Evolutionary conservation across 768 basidiomycete genomes (phyloP), one percentile per base, ranked within the genome.

Genomic region (Neoboletus brunneissimus): DNA sequence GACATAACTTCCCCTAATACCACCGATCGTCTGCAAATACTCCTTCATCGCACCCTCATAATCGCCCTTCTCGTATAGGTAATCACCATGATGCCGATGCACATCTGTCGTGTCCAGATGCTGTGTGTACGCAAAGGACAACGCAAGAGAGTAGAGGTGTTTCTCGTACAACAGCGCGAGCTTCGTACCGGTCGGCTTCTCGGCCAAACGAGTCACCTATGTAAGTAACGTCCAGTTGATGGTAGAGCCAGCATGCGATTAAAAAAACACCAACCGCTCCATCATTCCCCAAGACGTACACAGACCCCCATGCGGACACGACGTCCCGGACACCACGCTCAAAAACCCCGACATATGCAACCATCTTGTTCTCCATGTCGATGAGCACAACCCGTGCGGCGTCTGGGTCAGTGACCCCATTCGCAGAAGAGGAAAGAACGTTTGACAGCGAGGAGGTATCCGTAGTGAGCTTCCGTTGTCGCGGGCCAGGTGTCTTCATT

Each of bases 41-140:
- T 97, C 94, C 35, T 84, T 81, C 91, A 98, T 96, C 0, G 95
- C 88, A 6, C 85, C 89, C 57, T 98, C 97, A 63, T 89, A 96
- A 64, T 98, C 94, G 5, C 87, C 88, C 71, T 96, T 97, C 18
- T 77, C 65, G 67, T 99, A 98, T 13, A 98, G 76, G 66, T 94
- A 85, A 65, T 98, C 95, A 1, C 94, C 96, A 66, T 94, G 96
- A 55, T 88, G 87, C 43, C 85, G 77, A 64, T 95, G 89, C 22
- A 98, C 94, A 63, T 97, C 94, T 0, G 93, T 91, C 1, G 96
- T 79, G 42, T 91, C 88, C 20, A 97, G 76, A 11, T 81, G 79
- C 58, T 92, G 89, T 0, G 88, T 89, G 62, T 86, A 80, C 3
- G 94, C 97, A 12, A 98, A 78, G 55, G 82, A 87, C 34, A 98